Conservation (phyloP, 257 asterid genomes). For the Asclepias syriaca region DNA sequence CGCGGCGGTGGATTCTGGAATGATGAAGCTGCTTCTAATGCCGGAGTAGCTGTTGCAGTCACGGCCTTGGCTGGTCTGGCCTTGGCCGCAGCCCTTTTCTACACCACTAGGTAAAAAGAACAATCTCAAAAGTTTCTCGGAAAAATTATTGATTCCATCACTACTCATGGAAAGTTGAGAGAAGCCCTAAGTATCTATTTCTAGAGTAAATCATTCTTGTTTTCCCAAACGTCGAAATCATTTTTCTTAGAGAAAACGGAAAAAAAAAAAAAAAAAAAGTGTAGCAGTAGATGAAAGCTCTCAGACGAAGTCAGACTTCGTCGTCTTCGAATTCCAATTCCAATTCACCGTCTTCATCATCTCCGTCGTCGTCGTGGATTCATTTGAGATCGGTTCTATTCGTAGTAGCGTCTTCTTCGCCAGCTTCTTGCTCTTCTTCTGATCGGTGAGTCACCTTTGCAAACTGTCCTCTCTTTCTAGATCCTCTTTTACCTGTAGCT, state of each 20-base stretch:
- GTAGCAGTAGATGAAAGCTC: constrained; percentile 78
- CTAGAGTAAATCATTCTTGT: constrained; percentile 10
- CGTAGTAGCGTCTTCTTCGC: constrained; percentile 77
- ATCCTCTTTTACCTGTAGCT: constrained; percentile 14
- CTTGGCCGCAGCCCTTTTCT: constrained; percentile 68
- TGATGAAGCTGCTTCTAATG: constrained; percentile 42
- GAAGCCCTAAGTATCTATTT: constrained; percentile 42
- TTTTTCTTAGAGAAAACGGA: not conserved
- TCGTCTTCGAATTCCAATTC: constrained; percentile 69
- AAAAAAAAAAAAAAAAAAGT: not conserved
- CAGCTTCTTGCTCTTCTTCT: constrained; percentile 65
- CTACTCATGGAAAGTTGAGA: constrained; percentile 13
- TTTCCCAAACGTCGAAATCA: constrained; percentile 14
- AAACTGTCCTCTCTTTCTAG: constrained; percentile 18
- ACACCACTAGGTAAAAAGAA: constrained; percentile 44
- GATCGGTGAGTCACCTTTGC: constrained; percentile 64
- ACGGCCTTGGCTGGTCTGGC: constrained; percentile 78
- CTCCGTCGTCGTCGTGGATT: constrained; percentile 77
- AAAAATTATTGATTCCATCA: constrained; percentile 12
- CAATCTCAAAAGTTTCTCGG: not conserved
- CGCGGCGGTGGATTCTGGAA: constrained; percentile 31
- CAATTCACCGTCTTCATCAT: constrained; percentile 62
- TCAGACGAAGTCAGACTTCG: constrained; percentile 84
- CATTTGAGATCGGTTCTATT: constrained; percentile 91
- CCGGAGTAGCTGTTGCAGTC: constrained; percentile 53